Conservation (phyloP, 805 yeast species). For the Zygosaccharomyces lentus region DNA sequence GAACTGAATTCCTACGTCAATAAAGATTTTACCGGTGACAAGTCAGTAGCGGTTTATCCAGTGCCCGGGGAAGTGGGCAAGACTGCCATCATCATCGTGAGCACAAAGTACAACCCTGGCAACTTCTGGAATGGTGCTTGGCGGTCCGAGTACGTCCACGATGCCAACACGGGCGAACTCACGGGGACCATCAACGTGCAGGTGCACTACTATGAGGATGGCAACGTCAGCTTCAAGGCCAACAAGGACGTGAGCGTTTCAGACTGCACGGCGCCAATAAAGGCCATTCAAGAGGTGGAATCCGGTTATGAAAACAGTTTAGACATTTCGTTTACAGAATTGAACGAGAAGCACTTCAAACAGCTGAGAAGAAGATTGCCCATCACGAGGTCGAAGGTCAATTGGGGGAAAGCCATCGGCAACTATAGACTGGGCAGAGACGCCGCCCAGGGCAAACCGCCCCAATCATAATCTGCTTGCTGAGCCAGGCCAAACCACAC, state of each 20-base stretch:
- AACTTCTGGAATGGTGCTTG: slow-evolving; percentile 91
- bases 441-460: slow-evolving; percentile 46
- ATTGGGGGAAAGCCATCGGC: slow-evolving; percentile 94
- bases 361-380: slow-evolving; percentile 86
- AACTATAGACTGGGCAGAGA: slow-evolving; percentile 83
- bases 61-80: slow-evolving; percentile 23
- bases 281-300: slow-evolving; percentile 54
- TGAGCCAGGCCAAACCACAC: too few relatives aligned
- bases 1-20: slow-evolving; percentile 45
- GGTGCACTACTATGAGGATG: slow-evolving; percentile 93
- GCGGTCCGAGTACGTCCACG: slow-evolving; percentile 60
- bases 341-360: slow-evolving; percentile 81
- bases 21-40: slow-evolving; percentile 63
- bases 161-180: slow-evolving; percentile 34
- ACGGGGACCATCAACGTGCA: slow-evolving; percentile 60
- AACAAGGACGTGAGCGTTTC: slow-evolving; percentile 33
- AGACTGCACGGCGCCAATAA: slow-evolving; percentile 32
- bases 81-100: slow-evolving; percentile 53
- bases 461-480: background rate
- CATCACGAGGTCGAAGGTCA: slow-evolving; percentile 82
- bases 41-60: slow-evolving; percentile 43
- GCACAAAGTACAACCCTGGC: slow-evolving; percentile 63
- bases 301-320: slow-evolving; percentile 54
- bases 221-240: slow-evolving; percentile 77
- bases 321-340: slow-evolving; percentile 56